phyloP scores from a whole-genome alignment of 2,329 filamentous ascomycete genomes.

The Aspergillus viridinutans region DNA sequence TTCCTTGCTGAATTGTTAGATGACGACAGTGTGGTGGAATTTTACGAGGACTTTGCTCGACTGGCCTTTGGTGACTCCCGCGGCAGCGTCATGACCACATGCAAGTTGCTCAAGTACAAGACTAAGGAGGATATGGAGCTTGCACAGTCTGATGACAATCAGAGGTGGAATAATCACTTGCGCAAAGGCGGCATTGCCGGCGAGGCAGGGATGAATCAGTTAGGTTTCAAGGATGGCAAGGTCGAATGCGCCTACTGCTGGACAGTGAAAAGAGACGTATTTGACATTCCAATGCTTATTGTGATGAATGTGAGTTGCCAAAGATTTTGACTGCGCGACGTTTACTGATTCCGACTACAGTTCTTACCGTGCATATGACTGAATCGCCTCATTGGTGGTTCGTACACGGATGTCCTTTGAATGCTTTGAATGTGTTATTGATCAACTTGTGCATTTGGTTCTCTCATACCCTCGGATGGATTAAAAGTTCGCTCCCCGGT shows the following conservation, averaged over 20 bases:
- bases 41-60: conserved; percentile 92
- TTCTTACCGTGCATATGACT: conserved; percentile 46
- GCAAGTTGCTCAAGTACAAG: conserved; percentile 85
- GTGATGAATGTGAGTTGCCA: conserved; percentile 85
- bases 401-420: background rate
- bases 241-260: conserved; percentile 95
- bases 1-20: conserved; percentile 91
- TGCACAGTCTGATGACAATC: conserved; percentile 44
- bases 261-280: conserved; percentile 94
- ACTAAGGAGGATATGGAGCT: conserved; percentile 57
- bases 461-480: conserved; percentile 9
- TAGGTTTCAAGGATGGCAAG: conserved; percentile 79
- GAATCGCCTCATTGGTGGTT: conserved; percentile 1
- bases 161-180: conserved; percentile 42
- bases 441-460: background rate
- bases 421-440: conserved; percentile 3
- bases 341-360: conserved; percentile 21
- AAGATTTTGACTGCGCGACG: background rate
- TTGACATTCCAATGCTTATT: conserved; percentile 98
- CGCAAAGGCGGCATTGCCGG: conserved; percentile 45
- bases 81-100: conserved; percentile 76
- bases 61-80: conserved; percentile 88
- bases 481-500: background rate
- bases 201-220: conserved; percentile 68
- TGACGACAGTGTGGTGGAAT: conserved; percentile 87